These are phyloP conservation scores for Rehmannia glutinosa DNA, from an alignment of 257 asterid species.

Conservation along the genomic window DNA sequence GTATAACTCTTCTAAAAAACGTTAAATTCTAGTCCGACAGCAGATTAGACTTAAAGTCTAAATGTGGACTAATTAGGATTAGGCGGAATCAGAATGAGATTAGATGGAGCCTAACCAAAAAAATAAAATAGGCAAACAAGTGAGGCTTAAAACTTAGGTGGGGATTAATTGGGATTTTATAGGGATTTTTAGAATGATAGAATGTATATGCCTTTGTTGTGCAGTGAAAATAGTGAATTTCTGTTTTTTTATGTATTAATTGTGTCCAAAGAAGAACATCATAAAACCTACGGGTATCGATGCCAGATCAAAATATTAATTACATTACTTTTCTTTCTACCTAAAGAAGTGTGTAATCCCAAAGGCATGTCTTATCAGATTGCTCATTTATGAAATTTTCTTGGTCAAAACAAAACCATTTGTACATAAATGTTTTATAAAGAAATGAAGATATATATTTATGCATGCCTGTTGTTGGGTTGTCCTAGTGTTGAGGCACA, in stretches of 20 bases:
- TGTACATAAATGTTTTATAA: too few relatives aligned
- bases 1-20: too few relatives aligned
- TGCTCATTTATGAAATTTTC: not conserved
- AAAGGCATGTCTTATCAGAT: constrained; percentile 39
- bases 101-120: too few relatives aligned
- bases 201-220: not conserved
- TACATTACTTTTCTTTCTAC: not conserved
- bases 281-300: constrained; percentile 35
- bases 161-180: too few relatives aligned
- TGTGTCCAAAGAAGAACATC: constrained; percentile 29
- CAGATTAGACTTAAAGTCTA: too few relatives aligned
- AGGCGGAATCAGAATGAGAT: too few relatives aligned
- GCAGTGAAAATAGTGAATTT: constrained; percentile 2
- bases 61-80: too few relatives aligned
- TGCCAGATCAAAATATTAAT: constrained; percentile 11
- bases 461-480: constrained; percentile 29
- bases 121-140: too few relatives aligned
- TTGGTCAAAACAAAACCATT: constrained; percentile 26
- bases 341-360: constrained; percentile 30
- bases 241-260: not conserved
- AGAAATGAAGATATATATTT: not conserved
- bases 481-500: too few relatives aligned
- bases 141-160: too few relatives aligned
- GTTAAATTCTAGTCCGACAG: too few relatives aligned
- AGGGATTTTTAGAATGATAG: too few relatives aligned